Conservation (phyloP, 2,329 filamentous ascomycete genomes). For the Sclerotinia subarctica region DNA sequence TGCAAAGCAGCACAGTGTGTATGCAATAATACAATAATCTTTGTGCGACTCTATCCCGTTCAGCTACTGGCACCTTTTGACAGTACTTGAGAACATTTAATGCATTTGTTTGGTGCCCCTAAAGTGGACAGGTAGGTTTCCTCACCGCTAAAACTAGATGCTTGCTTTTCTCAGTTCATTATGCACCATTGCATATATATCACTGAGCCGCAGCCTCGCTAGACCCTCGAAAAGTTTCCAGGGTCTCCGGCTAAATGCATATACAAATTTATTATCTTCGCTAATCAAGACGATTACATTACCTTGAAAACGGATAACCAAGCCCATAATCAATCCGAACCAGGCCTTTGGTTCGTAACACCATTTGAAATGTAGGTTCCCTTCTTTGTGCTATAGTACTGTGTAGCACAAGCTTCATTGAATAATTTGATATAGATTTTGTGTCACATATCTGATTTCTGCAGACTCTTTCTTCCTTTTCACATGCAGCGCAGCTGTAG, state of each 20-base stretch:
- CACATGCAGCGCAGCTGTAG: conserved; percentile 19
- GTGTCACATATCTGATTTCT: conserved; percentile 11
- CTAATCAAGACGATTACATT: conserved; percentile 14
- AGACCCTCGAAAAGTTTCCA: conserved; percentile 13
- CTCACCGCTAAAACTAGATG: conserved; percentile 17
- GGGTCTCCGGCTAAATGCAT: conserved; percentile 10
- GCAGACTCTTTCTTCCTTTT: neutral
- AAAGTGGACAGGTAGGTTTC: conserved; percentile 3
- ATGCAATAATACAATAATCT: conserved; percentile 23
- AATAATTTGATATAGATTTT: conserved; percentile 15
- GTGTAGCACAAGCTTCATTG: conserved; percentile 4
- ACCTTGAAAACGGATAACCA: conserved; percentile 7
- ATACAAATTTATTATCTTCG: conserved; percentile 1
- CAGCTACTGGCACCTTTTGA: conserved; percentile 17
- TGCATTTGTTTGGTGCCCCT: conserved; percentile 1
- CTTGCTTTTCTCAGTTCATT: neutral
- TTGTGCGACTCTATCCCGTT: conserved; percentile 18
- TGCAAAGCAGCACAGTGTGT: conserved; percentile 18
- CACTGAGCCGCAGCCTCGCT: conserved; percentile 12
- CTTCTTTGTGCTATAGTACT: neutral
- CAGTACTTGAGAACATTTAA: conserved; percentile 8
- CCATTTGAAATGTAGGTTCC: neutral
- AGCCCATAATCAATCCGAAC: conserved; percentile 9
- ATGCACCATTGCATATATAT: conserved; percentile 12
- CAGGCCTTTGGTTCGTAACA: conserved; percentile 17